These are phyloP conservation scores for Xylaria multiplex DNA, from an alignment of 2,329 filamentous ascomycete species.

Conservation along the genomic window DNA sequence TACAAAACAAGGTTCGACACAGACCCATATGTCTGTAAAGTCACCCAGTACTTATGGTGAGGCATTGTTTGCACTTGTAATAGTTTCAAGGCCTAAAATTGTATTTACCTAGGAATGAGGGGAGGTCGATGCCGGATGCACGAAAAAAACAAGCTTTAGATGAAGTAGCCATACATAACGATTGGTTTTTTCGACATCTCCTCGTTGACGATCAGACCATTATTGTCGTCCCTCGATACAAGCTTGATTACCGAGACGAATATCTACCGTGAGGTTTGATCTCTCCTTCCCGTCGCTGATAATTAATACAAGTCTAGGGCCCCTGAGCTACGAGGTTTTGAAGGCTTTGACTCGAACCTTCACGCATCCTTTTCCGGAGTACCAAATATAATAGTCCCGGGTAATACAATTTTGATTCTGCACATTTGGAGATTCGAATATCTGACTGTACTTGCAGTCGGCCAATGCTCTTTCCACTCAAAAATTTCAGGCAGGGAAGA, in stretches of 20 bases:
- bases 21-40: slow-evolving; percentile 14
- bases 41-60: slow-evolving; percentile 19
- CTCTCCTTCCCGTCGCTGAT: neutral
- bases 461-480: slow-evolving; percentile 10
- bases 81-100: slow-evolving; percentile 1
- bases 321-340: slow-evolving; percentile 10
- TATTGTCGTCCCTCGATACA: slow-evolving; percentile 13
- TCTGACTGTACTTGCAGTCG: slow-evolving; percentile 7
- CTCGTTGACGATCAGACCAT: slow-evolving; percentile 14
- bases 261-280: slow-evolving; percentile 14
- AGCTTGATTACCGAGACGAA: slow-evolving; percentile 17
- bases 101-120: slow-evolving; percentile 5
- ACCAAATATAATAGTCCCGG: slow-evolving; percentile 15
- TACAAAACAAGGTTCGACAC: slow-evolving; percentile 12
- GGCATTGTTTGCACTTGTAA: neutral
- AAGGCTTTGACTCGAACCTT: slow-evolving; percentile 15
- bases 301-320: slow-evolving; percentile 3
- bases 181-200: slow-evolving; percentile 17
- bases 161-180: slow-evolving; percentile 11
- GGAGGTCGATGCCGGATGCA: slow-evolving; percentile 12
- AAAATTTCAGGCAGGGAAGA: slow-evolving; percentile 17
- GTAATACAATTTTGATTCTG: slow-evolving; percentile 1
- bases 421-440: slow-evolving; percentile 1
- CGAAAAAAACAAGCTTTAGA: slow-evolving; percentile 9
- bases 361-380: slow-evolving; percentile 10